A percentile compares a stretch with the other conserved stretches of the same genome.
Evolutionary conservation across 768 basidiomycete genomes (phyloP).

Genomic region (Phlebiopsis flavidoalba): DNA sequence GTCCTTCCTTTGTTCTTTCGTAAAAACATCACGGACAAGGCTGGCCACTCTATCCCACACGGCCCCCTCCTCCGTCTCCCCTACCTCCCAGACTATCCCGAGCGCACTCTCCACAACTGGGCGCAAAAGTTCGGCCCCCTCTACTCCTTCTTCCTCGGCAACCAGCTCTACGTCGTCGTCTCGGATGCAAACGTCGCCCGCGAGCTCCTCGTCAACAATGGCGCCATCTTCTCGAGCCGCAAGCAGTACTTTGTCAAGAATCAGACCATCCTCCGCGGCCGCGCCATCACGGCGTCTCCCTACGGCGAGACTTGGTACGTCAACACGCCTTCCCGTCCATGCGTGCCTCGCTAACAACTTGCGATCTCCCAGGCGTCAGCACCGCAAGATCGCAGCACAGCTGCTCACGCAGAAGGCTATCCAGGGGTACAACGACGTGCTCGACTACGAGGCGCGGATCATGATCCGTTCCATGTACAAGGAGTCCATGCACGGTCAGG

Average conservation of each 20-base stretch:
- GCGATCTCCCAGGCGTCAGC: conserved; percentile 30
- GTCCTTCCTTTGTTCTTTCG: conserved; percentile 17
- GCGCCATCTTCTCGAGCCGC: conserved; percentile 41
- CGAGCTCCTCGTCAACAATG: conserved; percentile 41
- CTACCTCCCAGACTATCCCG: conserved; percentile 37
- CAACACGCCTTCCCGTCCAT: background rate
- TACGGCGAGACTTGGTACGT: conserved; percentile 39
- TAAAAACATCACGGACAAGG: conserved; percentile 16
- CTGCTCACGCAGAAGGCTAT: conserved; percentile 32
- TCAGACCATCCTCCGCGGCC: conserved; percentile 37
- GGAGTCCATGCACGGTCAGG: conserved; percentile 25
- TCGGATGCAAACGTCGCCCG: conserved; percentile 39
- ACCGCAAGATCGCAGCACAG: conserved; percentile 34
- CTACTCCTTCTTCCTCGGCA: conserved; percentile 42
- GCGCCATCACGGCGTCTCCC: conserved; percentile 39
- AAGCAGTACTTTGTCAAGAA: conserved; percentile 42
- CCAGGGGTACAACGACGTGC: conserved; percentile 28
- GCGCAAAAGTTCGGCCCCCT: conserved; percentile 38
- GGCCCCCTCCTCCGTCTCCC: conserved; percentile 26
- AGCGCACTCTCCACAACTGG: conserved; percentile 38
- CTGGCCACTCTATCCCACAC: conserved; percentile 20
- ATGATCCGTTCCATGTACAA: conserved; percentile 34
- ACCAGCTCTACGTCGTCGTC: conserved; percentile 42
- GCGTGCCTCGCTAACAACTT: background rate
- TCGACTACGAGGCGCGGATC: conserved; percentile 36